phyloP scores from a whole-genome alignment of 345 rosid genomes.

The Gossypium bickii region DNA sequence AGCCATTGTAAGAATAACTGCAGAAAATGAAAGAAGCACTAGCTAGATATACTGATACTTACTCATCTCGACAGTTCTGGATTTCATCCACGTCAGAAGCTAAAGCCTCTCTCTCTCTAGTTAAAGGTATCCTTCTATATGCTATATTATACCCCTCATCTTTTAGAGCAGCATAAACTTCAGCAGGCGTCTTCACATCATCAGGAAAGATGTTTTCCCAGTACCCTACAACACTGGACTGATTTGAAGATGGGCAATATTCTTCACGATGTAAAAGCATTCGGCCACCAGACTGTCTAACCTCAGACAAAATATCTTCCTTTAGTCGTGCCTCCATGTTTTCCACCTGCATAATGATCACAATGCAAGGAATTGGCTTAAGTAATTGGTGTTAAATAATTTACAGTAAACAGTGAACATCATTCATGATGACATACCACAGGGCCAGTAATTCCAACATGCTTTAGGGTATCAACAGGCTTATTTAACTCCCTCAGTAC shows the following conservation, averaged over 20 bases:
- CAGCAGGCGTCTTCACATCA: slow-evolving; percentile 86
- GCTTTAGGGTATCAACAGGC: slow-evolving; percentile 93
- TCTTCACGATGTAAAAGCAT: slow-evolving; percentile 98
- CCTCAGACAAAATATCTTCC: slow-evolving; percentile 84
- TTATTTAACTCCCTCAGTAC: slow-evolving; percentile 89
- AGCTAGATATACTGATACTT: slow-evolving; percentile 25
- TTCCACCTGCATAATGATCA: slow-evolving; percentile 59
- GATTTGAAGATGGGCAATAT: slow-evolving; percentile 60
- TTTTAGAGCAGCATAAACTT: slow-evolving; percentile 73
- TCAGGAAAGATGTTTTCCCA: slow-evolving; percentile 89
- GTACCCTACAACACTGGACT: slow-evolving; percentile 78
- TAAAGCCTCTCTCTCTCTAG: slow-evolving; percentile 87
- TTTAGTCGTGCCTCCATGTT: slow-evolving; percentile 82
- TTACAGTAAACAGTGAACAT: not conserved
- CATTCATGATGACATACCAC: slow-evolving; percentile 48
- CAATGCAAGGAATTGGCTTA: slow-evolving; percentile 12
- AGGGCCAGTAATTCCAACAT: slow-evolving; percentile 88
- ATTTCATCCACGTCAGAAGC: slow-evolving; percentile 85
- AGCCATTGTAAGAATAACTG: not conserved
- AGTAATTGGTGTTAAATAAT: not conserved
- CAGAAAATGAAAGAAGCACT: slow-evolving; percentile 9
- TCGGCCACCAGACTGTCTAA: slow-evolving; percentile 67
- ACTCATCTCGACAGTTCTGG: slow-evolving; percentile 73
- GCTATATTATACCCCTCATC: slow-evolving; percentile 63
- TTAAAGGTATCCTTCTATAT: slow-evolving; percentile 81